Percentiles rank a stretch among this genome's conserved stretches.
These are phyloP conservation scores for Pseudognaphalium luteoalbum DNA, from an alignment of 129 eudicot species.

Conservation along the genomic window DNA sequence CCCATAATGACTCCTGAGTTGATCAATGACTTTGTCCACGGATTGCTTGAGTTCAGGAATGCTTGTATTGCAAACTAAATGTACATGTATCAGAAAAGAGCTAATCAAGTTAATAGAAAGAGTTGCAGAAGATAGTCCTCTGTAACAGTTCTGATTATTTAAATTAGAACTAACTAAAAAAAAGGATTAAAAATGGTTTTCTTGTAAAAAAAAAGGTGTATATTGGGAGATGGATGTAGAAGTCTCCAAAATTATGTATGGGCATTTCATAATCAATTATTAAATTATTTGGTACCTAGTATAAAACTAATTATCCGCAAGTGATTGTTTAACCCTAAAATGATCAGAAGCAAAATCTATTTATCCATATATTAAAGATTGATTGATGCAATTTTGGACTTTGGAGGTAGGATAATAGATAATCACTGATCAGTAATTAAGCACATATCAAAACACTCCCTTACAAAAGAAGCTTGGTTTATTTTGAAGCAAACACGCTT, in stretches of 20 bases:
- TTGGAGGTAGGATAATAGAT: background rate
- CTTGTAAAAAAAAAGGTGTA: background rate
- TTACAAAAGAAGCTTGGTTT: background rate
- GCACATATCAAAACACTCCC: background rate
- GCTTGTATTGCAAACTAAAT: slow-evolving; percentile 58
- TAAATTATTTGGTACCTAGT: background rate
- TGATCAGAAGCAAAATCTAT: background rate
- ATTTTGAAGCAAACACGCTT: background rate
- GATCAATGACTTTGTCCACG: slow-evolving; percentile 57
- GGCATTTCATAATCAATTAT: background rate
- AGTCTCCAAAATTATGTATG: background rate
- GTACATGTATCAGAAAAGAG: background rate
- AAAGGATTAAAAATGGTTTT: background rate
- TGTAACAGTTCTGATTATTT: background rate
- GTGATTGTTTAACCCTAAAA: background rate
- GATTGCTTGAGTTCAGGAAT: slow-evolving; percentile 62
- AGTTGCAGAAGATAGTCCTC: background rate
- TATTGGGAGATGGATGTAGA: background rate
- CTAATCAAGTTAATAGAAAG: slow-evolving; percentile 12
- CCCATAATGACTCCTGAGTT: slow-evolving; percentile 57
- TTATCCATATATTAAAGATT: background rate
- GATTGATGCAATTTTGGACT: background rate
- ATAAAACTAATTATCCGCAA: no score
- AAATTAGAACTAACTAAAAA: no score
- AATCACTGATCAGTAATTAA: background rate